Evolutionary conservation across 2,329 filamentous ascomycete genomes (phyloP).

Genomic region (Zymoseptoria passerinii): DNA sequence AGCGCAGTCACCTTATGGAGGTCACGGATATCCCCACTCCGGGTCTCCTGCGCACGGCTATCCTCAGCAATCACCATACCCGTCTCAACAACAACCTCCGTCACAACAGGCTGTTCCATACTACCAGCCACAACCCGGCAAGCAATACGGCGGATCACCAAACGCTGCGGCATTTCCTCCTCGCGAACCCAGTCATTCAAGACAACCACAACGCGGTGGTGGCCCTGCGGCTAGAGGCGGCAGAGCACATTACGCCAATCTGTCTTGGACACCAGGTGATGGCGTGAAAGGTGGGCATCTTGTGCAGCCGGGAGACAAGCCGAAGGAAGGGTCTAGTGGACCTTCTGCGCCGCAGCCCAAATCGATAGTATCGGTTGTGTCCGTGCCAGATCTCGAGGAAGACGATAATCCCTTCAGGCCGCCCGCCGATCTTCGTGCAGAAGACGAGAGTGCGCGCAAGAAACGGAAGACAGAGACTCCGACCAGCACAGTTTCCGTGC

Average conservation of each 20-base stretch:
- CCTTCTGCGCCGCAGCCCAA: constrained; percentile 26
- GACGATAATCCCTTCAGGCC: constrained; percentile 55
- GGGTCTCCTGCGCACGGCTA: constrained; percentile 29
- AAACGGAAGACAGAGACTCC: constrained; percentile 17
- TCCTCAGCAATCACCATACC: constrained; percentile 51
- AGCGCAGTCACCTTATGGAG: constrained; percentile 51
- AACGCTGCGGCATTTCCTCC: constrained; percentile 14
- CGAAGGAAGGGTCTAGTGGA: constrained; percentile 22
- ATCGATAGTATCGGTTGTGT: constrained; percentile 16
- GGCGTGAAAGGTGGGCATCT: constrained; percentile 46
- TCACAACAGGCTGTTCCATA: constrained; percentile 22
- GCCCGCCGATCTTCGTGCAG: constrained; percentile 56
- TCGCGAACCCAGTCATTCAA: constrained; percentile 14
- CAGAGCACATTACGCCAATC: constrained; percentile 54
- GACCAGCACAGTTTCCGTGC: constrained; percentile 1
- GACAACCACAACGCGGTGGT: constrained; percentile 28
- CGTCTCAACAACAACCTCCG: constrained; percentile 45
- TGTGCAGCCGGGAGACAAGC: constrained; percentile 25
- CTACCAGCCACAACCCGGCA: constrained; percentile 33
- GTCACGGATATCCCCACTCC: constrained; percentile 47
- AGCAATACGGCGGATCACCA: constrained; percentile 27
- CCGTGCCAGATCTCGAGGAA: constrained; percentile 37
- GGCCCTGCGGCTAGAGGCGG: constrained; percentile 39
- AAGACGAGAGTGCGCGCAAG: constrained; percentile 47
- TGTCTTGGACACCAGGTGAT: constrained; percentile 60